Evolutionary conservation across 2,329 filamentous ascomycete species (phyloP).

Genomic region (Pseudogymnoascus sp.): DNA sequence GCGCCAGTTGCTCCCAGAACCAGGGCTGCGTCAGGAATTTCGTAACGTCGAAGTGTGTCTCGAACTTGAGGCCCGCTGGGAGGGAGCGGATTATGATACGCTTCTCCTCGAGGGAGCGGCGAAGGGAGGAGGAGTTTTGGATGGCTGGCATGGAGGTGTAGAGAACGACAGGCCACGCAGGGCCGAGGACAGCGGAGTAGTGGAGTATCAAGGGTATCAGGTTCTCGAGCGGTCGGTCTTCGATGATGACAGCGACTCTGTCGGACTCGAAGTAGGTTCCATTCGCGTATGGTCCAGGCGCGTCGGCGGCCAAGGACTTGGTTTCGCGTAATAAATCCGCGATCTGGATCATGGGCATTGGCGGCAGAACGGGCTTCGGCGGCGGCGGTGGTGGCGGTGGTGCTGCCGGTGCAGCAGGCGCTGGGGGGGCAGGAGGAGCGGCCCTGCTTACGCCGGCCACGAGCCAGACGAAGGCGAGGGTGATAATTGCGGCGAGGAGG

Average conservation of each 20-base stretch:
- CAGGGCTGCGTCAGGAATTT: slow-evolving; percentile 26
- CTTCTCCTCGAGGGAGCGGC: slow-evolving; percentile 26
- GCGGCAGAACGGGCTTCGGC: neutral
- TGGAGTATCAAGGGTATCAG: slow-evolving; percentile 30
- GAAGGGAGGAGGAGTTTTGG: slow-evolving; percentile 25
- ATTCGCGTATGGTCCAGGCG: neutral
- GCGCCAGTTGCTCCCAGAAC: slow-evolving; percentile 28
- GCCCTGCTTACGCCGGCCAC: neutral
- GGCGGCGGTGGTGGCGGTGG: neutral
- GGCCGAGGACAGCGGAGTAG: slow-evolving; percentile 32
- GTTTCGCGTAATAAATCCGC: neutral
- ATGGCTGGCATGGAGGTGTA: slow-evolving; percentile 27
- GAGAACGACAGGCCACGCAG: slow-evolving; percentile 34
- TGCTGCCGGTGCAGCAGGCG: neutral
- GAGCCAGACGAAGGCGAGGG: neutral
- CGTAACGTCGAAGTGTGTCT: slow-evolving; percentile 30
- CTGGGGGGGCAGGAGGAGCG: neutral
- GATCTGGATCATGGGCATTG: slow-evolving; percentile 1
- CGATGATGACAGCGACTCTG: slow-evolving; percentile 29
- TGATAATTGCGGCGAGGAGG: neutral
- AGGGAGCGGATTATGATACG: slow-evolving; percentile 31
- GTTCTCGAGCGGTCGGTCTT: slow-evolving; percentile 24
- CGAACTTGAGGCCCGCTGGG: slow-evolving; percentile 26
- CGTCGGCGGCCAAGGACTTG: neutral
- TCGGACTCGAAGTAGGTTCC: slow-evolving; percentile 9